Conservation (phyloP, 257 asterid species). For the Fraxinus excelsior region DNA sequence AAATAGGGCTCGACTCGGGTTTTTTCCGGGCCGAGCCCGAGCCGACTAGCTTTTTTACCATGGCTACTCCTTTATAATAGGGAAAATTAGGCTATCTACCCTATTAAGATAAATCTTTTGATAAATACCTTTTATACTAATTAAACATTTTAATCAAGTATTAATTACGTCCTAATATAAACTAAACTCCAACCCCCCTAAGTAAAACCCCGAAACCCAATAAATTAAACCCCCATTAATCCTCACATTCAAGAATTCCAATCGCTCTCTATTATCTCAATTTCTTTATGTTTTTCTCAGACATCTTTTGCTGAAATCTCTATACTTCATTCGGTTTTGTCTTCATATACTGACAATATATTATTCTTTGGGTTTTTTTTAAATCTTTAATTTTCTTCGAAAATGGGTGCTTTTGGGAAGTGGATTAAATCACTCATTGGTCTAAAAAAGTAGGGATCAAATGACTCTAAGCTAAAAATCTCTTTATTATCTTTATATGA, state of each 20-base stretch:
- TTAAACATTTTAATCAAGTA: too few species aligned
- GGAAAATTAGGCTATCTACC: too few species aligned
- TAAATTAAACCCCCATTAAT: not conserved
- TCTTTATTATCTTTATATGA: not conserved
- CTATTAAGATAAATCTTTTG: too few species aligned
- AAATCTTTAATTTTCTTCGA: not conserved
- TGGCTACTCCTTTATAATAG: too few species aligned
- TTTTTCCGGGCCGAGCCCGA: too few species aligned
- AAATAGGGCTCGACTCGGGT: too few species aligned
- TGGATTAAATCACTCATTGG: slow-evolving; percentile 49
- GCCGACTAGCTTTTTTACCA: too few species aligned
- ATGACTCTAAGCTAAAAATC: slow-evolving; percentile 17
- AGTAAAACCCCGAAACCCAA: too few species aligned
- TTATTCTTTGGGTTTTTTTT: not conserved
- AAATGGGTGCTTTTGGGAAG: slow-evolving; percentile 53
- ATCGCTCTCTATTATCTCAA: not conserved
- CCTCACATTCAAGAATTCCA: not conserved
- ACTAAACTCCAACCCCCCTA: too few species aligned
- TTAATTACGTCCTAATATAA: too few species aligned
- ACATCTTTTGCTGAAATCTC: slow-evolving; percentile 1
- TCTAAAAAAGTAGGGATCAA: slow-evolving; percentile 32
- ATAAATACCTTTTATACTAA: too few species aligned
- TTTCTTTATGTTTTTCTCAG: slow-evolving; percentile 4
- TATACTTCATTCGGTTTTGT: slow-evolving; percentile 8
- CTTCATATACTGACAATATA: not conserved